Conservation (phyloP, 2,329 filamentous ascomycete genomes). For the Nemania abortiva region DNA sequence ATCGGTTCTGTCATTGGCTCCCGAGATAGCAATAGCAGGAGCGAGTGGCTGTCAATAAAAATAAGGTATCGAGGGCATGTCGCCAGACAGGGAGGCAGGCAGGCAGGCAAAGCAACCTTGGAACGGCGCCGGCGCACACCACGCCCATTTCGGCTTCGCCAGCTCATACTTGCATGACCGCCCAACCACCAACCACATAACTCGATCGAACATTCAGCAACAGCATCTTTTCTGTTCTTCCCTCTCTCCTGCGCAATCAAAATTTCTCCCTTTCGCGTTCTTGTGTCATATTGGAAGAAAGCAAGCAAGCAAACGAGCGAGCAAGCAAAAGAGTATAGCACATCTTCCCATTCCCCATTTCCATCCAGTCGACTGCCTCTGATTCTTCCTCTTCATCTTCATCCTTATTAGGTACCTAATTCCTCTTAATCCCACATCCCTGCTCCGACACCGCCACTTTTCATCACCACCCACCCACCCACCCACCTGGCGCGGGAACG, state of each 20-base stretch:
- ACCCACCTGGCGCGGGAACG: not conserved
- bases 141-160: slow-evolving; percentile 38
- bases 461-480: slow-evolving; percentile 24
- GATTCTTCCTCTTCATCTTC: not conserved
- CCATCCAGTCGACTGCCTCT: slow-evolving; percentile 1
- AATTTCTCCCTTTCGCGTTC: slow-evolving; percentile 4
- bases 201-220: slow-evolving; percentile 15
- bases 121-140: slow-evolving; percentile 22
- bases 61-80: not conserved
- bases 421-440: not conserved
- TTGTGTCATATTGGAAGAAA: not conserved
- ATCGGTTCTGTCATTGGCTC: not conserved
- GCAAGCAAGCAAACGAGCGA: not conserved
- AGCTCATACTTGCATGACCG: slow-evolving; percentile 43
- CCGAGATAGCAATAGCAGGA: slow-evolving; percentile 7
- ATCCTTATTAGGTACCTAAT: not conserved
- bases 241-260: slow-evolving; percentile 18
- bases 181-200: slow-evolving; percentile 34
- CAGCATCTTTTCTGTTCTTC: slow-evolving; percentile 12
- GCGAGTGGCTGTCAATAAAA: slow-evolving; percentile 1
- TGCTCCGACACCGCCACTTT: slow-evolving; percentile 25
- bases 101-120: not conserved
- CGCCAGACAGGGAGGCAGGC: not conserved
- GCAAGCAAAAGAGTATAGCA: not conserved
- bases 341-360: slow-evolving; percentile 5